Conservation (phyloP, 306 rosid species). For the Mucuna pruriens region DNA sequence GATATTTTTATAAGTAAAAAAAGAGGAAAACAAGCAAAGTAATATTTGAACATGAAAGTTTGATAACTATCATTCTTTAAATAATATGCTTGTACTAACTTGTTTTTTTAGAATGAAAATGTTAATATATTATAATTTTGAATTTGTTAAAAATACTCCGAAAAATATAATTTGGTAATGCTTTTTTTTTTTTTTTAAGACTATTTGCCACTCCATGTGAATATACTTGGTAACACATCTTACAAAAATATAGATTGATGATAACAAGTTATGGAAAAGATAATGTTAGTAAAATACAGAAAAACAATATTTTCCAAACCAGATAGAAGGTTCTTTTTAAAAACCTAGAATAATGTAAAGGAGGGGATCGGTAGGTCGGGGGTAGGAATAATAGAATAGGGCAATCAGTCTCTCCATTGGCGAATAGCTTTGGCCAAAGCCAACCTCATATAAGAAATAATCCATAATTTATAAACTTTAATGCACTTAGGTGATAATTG, state of each 20-base stretch:
- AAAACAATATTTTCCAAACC: neutral
- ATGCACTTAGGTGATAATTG: neutral
- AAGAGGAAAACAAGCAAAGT: neutral
- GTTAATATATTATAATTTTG: neutral
- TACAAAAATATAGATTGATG: neutral
- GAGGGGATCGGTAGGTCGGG: neutral
- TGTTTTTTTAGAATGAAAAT: neutral
- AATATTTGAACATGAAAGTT: neutral
- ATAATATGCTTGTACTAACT: neutral
- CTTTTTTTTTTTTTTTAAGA: neutral
- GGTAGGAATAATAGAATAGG: neutral
- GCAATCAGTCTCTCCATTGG: neutral
- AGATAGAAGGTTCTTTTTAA: neutral
- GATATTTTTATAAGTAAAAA: neutral
- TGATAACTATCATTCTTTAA: neutral
- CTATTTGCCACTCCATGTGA: neutral
- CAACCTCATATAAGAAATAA: neutral
- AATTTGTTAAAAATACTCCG: neutral
- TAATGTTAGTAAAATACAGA: neutral
- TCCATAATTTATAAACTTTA: neutral
- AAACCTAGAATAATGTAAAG: neutral
- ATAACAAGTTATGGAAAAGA: neutral
- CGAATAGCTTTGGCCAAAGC: slow-evolving; percentile 28
- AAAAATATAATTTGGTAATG: neutral
- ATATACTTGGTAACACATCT: neutral